Evolutionary conservation across 2,329 filamentous ascomycete species (phyloP), one percentile per base, ranked within the genome.

Genomic region (Fusarium sp.): DNA sequence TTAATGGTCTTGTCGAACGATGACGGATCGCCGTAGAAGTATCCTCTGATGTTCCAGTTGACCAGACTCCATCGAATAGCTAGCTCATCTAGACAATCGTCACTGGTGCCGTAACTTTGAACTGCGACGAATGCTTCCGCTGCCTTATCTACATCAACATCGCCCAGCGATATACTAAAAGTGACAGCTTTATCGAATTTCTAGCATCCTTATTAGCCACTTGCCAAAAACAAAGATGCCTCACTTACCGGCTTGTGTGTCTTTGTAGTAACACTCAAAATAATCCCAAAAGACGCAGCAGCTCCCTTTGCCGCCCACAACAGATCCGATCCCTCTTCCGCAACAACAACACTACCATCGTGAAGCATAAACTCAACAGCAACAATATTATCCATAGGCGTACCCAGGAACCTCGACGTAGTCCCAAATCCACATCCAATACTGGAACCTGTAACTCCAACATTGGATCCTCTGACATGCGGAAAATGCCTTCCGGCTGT

Each of bases 291-390:
- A 2, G 70, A 72, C 3, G 69, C 46, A 8, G 58, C 69, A 4
- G 70, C 70, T 31, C 70, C 69, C 7, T 70, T 65, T 6, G 58
- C 67, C 4, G 63, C 67, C 70, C 69, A 73, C n/a, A 72, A 50
- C 4, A 73, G 54, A 19, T 69, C 67, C 1, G 66, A 63, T 8
- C 70, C 69, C 42, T 62, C 44, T 2, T 39, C 42, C 6, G 70
- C 67, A 13, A 59, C 60, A 45, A 72, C 58, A 39, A 72, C 46
- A 16, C 66, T 73, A 9, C 70, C 70, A 30, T 72, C 67, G 50
- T 59, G 60, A 6, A 73, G 56, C 66, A 73, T 72, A 46, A 53
- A 62, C 37, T 73, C 68, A 1, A 64, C 54, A 3, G 51, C 48
- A 4, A 72, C 66, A 1, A 71, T 55, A 31, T 61, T 72, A 34